Evolutionary conservation across 257 asterid species (phyloP), one percentile per base, ranked within the genome.

Genomic region (Solanum medicagineum): DNA sequence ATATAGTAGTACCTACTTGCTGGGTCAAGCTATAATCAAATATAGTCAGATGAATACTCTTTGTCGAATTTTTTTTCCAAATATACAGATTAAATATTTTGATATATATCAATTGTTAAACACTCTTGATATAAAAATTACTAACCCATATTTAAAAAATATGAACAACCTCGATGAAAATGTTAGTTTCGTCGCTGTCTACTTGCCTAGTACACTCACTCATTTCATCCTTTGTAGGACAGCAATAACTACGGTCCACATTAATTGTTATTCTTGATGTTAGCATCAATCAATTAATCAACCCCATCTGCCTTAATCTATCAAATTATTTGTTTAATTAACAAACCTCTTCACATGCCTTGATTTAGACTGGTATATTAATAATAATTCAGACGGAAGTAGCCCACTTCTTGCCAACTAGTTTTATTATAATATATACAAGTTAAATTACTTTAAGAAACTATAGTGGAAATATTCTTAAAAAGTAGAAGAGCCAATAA

Each of bases 101-200:
- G 4, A 32, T 32, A 3, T 32, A 32, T 32, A 32, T 32, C 36
- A 32, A 32, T 32, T 32, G 36, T 32, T 32, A 32, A 32, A 32
- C 0, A 32, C 36, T 32, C 4, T 32, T 32, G 0, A 32, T 32
- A 32, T 0, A 32, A 32, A 32, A 32, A 32, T 32, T 0, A 32
- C 0, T 3, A 0, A 32, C 0, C 0, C 4, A 3, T 32, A 32
- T 32, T 32, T 32, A 0, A 3, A 32, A 32, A 32, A 32, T 32
- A 32, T 2, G 4, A 32, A 32, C 4, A 32, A 0, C 4, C 4
- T 32, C 0, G 0, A 32, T 32, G 36, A 3, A 32, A 32, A 32
- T 32, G 3, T 32, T 32, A 32, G 4, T 0, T 32, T 4, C 36
- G 0, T 0, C 36, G 3, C 0, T 32, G 3, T 32, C 36, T 1